A percentile compares a stretch with the other conserved stretches of the same genome.
Conservation (phyloP, 148 eudicot genomes). For the Salicornia ramosissima region DNA sequence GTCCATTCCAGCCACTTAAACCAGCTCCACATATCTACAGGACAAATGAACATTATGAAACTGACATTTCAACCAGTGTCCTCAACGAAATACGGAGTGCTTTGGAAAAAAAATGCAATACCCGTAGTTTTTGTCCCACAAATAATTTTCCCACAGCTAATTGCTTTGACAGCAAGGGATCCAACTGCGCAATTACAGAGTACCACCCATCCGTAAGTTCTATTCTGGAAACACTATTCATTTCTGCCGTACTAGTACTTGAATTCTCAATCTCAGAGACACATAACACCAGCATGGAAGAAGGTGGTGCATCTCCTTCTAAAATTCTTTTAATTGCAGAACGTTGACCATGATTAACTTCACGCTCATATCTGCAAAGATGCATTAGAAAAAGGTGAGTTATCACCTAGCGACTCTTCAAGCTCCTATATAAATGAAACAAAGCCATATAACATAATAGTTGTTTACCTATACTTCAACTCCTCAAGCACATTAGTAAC, state of each 20-base stretch:
- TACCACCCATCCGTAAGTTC: constrained; percentile 99
- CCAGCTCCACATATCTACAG: constrained; percentile 89
- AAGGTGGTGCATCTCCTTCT: constrained; percentile 88
- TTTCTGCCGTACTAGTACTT: constrained; percentile 29
- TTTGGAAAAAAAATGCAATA: constrained; percentile 19
- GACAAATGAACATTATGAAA: constrained; percentile 21
- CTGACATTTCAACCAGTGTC: neutral
- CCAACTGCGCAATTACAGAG: constrained; percentile 65
- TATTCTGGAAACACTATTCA: constrained; percentile 31
- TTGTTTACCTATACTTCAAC: constrained; percentile 63
- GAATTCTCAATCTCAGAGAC: constrained; percentile 51
- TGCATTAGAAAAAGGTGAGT: neutral
- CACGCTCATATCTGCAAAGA: constrained; percentile 80
- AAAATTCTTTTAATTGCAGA: constrained; percentile 79
- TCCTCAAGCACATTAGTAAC: constrained; percentile 73
- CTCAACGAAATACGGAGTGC: neutral
- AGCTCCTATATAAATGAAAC: neutral
- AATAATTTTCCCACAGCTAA: constrained; percentile 68
- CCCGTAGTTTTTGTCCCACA: constrained; percentile 91
- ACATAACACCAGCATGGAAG: constrained; percentile 75
- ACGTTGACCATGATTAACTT: constrained; percentile 86
- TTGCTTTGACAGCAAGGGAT: constrained; percentile 51
- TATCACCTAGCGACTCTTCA: constrained; percentile 7
- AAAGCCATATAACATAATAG: neutral
- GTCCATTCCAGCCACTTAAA: constrained; percentile 75